Base-by-base conservation (phyloP, 108 stramenopile genomes). In the Skeletonema menzelii region DNA sequence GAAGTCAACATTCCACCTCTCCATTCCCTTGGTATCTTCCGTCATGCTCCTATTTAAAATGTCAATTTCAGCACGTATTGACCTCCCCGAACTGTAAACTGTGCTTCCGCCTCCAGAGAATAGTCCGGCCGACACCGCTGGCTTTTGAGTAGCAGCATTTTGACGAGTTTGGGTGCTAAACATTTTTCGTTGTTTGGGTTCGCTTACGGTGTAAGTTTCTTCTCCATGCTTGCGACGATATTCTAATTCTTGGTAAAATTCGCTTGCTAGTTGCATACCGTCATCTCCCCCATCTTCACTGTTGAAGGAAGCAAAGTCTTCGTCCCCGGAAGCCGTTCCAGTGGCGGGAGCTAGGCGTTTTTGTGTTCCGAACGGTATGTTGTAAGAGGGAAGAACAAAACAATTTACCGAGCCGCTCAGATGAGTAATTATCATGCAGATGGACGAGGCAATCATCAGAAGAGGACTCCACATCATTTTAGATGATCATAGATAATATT, bases 81-180 rank as follows among this genome's bases (percentile, higher is more conserved):
- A 74, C 4, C 73, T 56, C 19, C 73, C 73, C 24, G 73, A 66
- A 19, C 73, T 74, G 73, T 74, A 74, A 8, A 74, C 73, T 27
- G 73, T 74, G n/a, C 38, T 59, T 26, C 73, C 73, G 1, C 55
- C 22, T 13, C 73, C 73, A 8, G 73, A 65, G 65, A 74, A 74
- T 28, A 74, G 20, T 37, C 73, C 73, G 40, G 73, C 73, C 55
- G 73, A 74, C 17, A 19, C 59, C 1, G 59, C 30, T 34, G 61
- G 22, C 26, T 37, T 49, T 28, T n/a, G 55, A 31, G 70, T 22
- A 20, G 58, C 12, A 5, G 22, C 17, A 28, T 53, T 26, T 55
- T 22, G 20, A 5, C 40, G 38, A 10, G 61, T 35, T 19, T 63
- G 27, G 15, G 44, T 71, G 13, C 57, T 37, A 42, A 70, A 70